phyloP scores from a whole-genome alignment of 176 grass and related monocot genomes.

The Carex myosuroides region DNA sequence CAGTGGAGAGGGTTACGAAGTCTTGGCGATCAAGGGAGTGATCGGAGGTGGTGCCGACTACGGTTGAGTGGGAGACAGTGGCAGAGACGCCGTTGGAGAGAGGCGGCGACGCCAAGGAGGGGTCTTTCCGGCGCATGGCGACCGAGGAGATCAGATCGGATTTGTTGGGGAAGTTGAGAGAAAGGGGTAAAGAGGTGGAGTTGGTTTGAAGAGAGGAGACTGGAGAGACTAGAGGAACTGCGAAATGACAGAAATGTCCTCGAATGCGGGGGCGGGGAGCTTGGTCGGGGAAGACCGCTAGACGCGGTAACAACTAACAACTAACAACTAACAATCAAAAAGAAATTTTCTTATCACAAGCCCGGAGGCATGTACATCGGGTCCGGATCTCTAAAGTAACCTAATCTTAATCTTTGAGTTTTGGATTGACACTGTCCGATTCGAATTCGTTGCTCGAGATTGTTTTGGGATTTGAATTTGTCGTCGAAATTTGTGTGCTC shows the following conservation, averaged over 20 bases:
- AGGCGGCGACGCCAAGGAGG: background rate
- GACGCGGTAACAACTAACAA: background rate
- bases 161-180: constrained; percentile 5
- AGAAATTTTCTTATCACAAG: background rate
- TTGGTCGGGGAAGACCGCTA: background rate
- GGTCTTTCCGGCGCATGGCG: constrained; percentile 12
- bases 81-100: constrained; percentile 20
- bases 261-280: background rate
- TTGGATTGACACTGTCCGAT: no score
- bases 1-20: constrained; percentile 47
- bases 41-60: background rate
- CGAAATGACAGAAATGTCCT: constrained; percentile 19
- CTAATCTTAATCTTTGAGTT: no score
- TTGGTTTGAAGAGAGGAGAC: constrained; percentile 11
- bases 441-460: no score
- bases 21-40: constrained; percentile 36
- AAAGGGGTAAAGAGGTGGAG: background rate
- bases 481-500: no score
- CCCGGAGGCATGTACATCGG: no score
- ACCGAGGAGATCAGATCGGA: constrained; percentile 3
- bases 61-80: constrained; percentile 23
- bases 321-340: no score
- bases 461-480: no score
- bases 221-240: constrained; percentile 4
- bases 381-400: no score